phyloP scores from a whole-genome alignment of 2,329 filamentous ascomycete species.

The Penicillium sp. region DNA sequence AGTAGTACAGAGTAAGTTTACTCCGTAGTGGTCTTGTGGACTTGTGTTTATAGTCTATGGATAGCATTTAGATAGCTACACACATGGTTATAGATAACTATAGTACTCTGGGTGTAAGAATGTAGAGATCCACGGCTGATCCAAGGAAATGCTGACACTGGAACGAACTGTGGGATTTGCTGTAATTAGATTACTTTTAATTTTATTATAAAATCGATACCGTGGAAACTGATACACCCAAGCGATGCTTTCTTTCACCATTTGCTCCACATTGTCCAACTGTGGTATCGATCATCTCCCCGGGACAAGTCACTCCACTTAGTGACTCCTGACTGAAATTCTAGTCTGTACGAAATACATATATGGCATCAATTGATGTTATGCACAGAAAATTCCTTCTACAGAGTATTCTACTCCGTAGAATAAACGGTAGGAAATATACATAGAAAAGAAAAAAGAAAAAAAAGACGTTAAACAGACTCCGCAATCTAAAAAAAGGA shows the following conservation, averaged over 20 bases:
- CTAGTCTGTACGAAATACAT: background rate
- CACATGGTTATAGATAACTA: background rate
- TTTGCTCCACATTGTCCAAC: conserved; percentile 12
- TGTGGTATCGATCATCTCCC: conserved; percentile 20
- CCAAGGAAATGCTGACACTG: background rate
- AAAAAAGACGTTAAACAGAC: background rate
- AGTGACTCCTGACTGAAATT: conserved; percentile 12
- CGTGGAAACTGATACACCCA: conserved; percentile 1
- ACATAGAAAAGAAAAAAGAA: background rate
- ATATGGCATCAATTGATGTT: background rate
- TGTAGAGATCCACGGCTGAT: background rate
- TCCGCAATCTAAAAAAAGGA: background rate
- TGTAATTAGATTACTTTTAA: background rate
- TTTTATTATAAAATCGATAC: background rate
- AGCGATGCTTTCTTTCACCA: background rate
- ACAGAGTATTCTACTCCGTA: background rate
- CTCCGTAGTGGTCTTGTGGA: background rate
- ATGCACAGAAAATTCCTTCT: background rate
- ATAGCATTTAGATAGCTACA: too few relatives aligned
- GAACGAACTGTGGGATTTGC: background rate
- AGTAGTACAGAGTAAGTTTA: too few relatives aligned
- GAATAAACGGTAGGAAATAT: background rate
- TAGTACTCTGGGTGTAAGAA: background rate
- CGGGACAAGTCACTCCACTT: conserved; percentile 15
- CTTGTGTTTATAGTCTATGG: background rate